Conservation (phyloP, 1,284 basidiomycete genomes). For the Apiotrichum akiyoshidainum region DNA sequence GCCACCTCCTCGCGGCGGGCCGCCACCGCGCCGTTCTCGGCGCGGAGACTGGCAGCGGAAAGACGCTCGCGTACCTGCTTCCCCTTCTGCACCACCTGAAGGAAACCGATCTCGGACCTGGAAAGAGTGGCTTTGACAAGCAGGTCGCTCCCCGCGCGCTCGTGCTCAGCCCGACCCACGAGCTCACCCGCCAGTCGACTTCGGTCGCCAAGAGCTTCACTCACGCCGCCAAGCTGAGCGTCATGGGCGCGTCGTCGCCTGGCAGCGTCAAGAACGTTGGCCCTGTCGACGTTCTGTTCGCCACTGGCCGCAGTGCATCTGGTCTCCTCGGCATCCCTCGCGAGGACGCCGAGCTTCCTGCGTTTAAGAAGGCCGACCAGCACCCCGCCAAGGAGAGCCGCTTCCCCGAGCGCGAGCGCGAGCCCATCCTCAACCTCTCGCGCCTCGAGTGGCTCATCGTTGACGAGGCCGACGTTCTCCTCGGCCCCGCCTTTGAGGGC, state of each 20-base stretch:
- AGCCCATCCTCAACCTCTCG: constrained; percentile 11
- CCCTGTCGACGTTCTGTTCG: constrained; percentile 66
- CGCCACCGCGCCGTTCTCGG: constrained; percentile 63
- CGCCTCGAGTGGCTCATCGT: constrained; percentile 76
- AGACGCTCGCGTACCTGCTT: constrained; percentile 82
- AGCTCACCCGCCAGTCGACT: constrained; percentile 74
- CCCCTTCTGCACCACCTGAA: constrained; percentile 77
- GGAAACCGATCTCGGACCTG: constrained; percentile 39
- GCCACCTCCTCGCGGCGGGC: constrained; percentile 55
- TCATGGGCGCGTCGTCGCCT: constrained; percentile 62
- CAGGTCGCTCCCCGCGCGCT: constrained; percentile 62
- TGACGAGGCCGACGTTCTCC: constrained; percentile 85
- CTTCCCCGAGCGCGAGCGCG: constrained; percentile 5
- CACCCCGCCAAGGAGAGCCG: background rate
- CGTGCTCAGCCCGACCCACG: constrained; percentile 80
- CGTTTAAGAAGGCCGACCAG: constrained; percentile 6
- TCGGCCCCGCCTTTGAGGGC: constrained; percentile 74
- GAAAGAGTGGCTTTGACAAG: background rate
- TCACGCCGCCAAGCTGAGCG: constrained; percentile 70
- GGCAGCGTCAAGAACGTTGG: constrained; percentile 24
- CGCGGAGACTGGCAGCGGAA: constrained; percentile 83
- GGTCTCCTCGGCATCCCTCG: constrained; percentile 83
- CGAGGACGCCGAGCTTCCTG: constrained; percentile 54
- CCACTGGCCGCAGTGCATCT: constrained; percentile 74
- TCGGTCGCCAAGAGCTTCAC: constrained; percentile 67